Conservation (phyloP, 2,329 filamentous ascomycete species). For the Tolypocladium tundrense region DNA sequence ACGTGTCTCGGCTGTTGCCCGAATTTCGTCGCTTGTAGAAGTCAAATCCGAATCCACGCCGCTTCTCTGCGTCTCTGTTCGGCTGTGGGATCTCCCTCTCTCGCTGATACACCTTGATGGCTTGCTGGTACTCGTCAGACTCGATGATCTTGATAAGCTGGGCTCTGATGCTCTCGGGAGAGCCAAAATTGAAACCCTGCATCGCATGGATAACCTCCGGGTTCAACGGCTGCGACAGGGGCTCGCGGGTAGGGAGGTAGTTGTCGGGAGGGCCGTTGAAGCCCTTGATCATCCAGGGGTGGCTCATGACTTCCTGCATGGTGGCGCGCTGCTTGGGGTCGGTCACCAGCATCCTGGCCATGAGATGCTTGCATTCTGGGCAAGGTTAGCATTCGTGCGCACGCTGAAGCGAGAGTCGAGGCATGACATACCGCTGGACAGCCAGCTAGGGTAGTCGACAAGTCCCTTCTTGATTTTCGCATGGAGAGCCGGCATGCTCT, state of each 20-base stretch:
- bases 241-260: conserved; percentile 72
- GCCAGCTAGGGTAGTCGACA: conserved; percentile 91
- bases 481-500: conserved; percentile 96
- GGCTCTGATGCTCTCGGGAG: conserved; percentile 68
- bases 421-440: conserved; percentile 60
- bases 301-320: conserved; percentile 83
- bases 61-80: conserved; percentile 64
- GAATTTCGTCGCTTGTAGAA: conserved; percentile 96
- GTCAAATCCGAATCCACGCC: conserved; percentile 79
- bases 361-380: conserved; percentile 83
- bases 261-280: conserved; percentile 83
- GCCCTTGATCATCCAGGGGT: conserved; percentile 93
- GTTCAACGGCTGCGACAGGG: conserved; percentile 76
- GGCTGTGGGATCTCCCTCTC: conserved; percentile 51
- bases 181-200: conserved; percentile 96
- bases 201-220: conserved; percentile 78
- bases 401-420: neutral
- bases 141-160: conserved; percentile 81
- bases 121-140: conserved; percentile 87
- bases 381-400: conserved; percentile 22
- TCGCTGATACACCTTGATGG: conserved; percentile 59
- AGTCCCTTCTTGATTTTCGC: conserved; percentile 97
- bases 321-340: conserved; percentile 80
- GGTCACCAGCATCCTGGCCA: conserved; percentile 91
- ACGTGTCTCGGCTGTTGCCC: conserved; percentile 75